Base-by-base conservation (phyloP, 169 alveolate species). In the Fabrea salina region DNA sequence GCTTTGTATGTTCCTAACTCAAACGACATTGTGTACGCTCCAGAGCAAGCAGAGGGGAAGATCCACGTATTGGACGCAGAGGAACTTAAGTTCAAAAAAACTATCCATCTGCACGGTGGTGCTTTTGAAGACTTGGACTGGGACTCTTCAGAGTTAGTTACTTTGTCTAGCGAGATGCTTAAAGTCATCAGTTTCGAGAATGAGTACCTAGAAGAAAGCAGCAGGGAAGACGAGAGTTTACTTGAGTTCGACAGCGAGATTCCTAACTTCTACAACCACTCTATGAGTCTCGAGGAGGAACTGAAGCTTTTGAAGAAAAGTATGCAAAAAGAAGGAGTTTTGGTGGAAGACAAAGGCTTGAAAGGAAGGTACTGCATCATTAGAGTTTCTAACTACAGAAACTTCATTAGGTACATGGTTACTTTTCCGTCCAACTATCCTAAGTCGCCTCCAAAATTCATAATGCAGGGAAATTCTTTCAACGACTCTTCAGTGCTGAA, bases 391-490 rank as follows among this genome's bases (percentile, higher is more conserved):
- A 61, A 61, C 50, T 16, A 61, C 32, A 61, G 50, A 61, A 30
- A 61, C 22, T 61, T 32, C 25, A 8, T 61, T 16, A 27, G 50
- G 25, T 25, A 33, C 3, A 16, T 33, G 1, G 16, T 61, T 27
- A 33, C 11, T 1, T 61, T 61, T 35, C 74, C 74, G 8, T 13
- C 8, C n/a, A 51, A 61, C 43, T 61, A 61, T 51, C 74, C 74
- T 2, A 30, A 61, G 44, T 61, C 74, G 16, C 74, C 74, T 11
- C 74, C 74, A 37, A 37, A 13, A 13, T 61, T n/a, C 25, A 33
- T 27, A 1, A 19, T 61, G 37, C 43, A 61, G 25, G 74, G 51
- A 1, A 35, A 8, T 61, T 61, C 74, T 16, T 33, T 33, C 8
- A 13, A 61, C 54, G 74, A 16, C 0, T 11, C 11, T 13, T 16